phyloP scores from a whole-genome alignment of 306 rosid species.

The Fragaria nilgerrensis region DNA sequence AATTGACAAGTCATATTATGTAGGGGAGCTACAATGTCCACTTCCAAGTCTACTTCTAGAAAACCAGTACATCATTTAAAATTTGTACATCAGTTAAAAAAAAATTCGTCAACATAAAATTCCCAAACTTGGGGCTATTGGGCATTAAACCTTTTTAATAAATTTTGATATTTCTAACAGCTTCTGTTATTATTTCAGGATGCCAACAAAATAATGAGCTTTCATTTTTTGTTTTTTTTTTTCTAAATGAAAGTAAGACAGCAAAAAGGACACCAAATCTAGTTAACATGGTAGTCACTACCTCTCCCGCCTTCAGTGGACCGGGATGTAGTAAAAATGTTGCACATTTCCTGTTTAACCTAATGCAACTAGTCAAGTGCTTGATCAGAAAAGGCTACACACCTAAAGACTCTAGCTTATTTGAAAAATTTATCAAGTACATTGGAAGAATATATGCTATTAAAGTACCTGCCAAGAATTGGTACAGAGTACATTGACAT shows the following conservation, averaged over 20 bases:
- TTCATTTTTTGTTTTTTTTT: neutral
- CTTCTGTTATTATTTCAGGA: neutral
- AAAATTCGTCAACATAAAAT: too few relatives aligned
- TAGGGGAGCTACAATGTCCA: neutral
- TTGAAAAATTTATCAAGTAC: neutral
- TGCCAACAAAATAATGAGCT: neutral
- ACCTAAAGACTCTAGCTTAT: neutral
- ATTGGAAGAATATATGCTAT: neutral
- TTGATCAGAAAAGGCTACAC: neutral
- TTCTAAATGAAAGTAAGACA: neutral
- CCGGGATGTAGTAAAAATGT: neutral
- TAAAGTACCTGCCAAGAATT: conserved; percentile 91
- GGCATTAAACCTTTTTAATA: neutral
- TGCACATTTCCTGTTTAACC: neutral
- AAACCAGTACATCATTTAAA: neutral
- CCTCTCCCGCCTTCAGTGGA: neutral
- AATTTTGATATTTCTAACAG: neutral
- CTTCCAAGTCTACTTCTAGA: conserved; percentile 1
- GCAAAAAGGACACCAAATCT: neutral
- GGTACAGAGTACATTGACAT: conserved; percentile 71
- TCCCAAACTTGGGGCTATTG: too few relatives aligned
- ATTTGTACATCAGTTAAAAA: neutral
- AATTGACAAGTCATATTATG: neutral
- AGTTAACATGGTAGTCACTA: neutral
- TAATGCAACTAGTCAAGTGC: neutral